A percentile compares a stretch with the other conserved stretches of the same genome.
Evolutionary conservation across 306 rosid genomes (phyloP).

Genomic region (Hippophae gyantsensis): DNA sequence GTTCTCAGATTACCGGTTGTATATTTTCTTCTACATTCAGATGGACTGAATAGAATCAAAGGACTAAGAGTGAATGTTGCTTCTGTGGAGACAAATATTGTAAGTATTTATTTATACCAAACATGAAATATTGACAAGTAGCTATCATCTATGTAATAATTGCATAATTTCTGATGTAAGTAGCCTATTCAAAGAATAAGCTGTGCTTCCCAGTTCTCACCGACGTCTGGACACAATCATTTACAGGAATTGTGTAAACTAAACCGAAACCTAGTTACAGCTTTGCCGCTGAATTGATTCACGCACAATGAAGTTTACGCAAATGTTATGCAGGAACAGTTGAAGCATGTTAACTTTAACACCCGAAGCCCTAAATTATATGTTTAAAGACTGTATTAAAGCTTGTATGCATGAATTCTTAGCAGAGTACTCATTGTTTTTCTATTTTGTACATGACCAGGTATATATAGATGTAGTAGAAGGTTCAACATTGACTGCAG

Average conservation of each 20-base stretch:
- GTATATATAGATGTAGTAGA: slow-evolving; percentile 49
- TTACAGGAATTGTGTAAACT: not conserved
- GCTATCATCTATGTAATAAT: not conserved
- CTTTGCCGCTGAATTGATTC: not conserved
- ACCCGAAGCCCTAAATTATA: not conserved
- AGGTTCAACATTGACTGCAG: slow-evolving; percentile 36
- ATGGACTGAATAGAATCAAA: slow-evolving; percentile 45
- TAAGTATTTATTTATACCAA: slow-evolving; percentile 27
- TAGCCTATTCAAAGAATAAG: not conserved
- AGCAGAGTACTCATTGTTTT: not conserved
- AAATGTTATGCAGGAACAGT: not conserved
- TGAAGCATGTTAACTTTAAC: not conserved
- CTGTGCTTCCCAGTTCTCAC: not conserved
- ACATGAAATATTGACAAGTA: not conserved
- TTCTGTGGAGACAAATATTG: slow-evolving; percentile 71
- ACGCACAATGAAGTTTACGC: not conserved
- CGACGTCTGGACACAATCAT: not conserved
- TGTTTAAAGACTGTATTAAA: not conserved
- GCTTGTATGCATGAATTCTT: not conserved
- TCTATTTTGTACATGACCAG: slow-evolving; percentile 25
- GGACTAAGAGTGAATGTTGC: slow-evolving; percentile 45
- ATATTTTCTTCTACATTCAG: slow-evolving; percentile 24
- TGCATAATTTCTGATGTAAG: not conserved
- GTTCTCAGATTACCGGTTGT: not conserved
- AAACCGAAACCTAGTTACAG: not conserved